Evolutionary conservation across 108 stramenopile genomes (phyloP).

Genomic region (Nannochloropsis gaditana): DNA sequence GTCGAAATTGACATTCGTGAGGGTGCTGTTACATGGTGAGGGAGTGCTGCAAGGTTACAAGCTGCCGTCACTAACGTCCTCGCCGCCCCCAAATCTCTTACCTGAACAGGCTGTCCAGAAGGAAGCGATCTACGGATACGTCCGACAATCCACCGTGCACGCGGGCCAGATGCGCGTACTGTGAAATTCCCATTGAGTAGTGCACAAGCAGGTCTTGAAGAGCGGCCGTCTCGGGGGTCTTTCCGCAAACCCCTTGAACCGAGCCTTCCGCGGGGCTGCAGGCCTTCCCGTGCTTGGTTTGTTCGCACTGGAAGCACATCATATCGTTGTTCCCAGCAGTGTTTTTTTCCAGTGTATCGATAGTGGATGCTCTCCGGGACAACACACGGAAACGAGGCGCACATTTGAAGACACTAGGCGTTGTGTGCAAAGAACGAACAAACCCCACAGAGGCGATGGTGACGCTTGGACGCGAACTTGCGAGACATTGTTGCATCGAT

Average conservation of each 20-base stretch:
- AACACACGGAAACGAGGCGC: neutral
- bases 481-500: neutral
- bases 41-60: neutral
- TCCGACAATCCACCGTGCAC: neutral
- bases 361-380: neutral
- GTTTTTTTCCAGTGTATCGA: neutral
- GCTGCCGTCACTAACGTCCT: neutral
- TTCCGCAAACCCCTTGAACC: neutral
- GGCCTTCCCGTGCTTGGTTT: slow-evolving; percentile 11
- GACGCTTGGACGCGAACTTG: neutral
- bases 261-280: slow-evolving; percentile 16
- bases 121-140: neutral
- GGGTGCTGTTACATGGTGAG: slow-evolving; percentile 55
- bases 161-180: neutral
- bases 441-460: neutral
- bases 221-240: slow-evolving; percentile 10
- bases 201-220: slow-evolving; percentile 8
- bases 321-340: neutral
- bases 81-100: neutral
- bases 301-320: slow-evolving; percentile 22
- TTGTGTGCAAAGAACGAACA: neutral
- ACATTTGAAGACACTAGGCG: neutral
- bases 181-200: neutral
- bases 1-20: slow-evolving; percentile 76
- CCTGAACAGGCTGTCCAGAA: neutral